Base-by-base conservation (phyloP, 805 yeast species). In the Nakazawaea laoshanensis region DNA sequence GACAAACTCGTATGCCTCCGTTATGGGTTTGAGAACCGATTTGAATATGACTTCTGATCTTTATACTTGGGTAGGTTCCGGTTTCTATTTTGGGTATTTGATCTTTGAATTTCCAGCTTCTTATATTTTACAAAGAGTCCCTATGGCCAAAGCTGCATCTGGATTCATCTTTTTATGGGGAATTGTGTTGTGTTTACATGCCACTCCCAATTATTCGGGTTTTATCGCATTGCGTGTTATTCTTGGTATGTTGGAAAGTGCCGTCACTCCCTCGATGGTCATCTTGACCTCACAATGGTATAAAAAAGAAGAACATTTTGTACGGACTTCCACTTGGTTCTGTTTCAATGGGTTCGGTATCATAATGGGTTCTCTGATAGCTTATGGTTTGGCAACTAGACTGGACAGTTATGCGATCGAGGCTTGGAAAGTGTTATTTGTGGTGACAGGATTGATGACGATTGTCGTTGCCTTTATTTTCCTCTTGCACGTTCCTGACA, bases 371-470 rank as follows among this genome's bases (percentile, higher is more conserved):
- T 61, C 63, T 24, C 60, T 64, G 7, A 63, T 74, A 35, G 73
- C 78, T 4, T 70, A 71, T 42, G 75, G 74, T n/a, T 46, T 73
- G 32, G 44, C 40, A 19, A 28, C 27, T 15, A 42, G 41, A 34
- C 41, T 32, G 13, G 46, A 42, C 77, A 30, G 54, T 10, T 70
- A 61, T 46, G 41, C 63, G n/a, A 53, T 74, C 5, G 63, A 56
- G 3, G 63, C 36, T 5, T 80, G 87, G 87, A 71, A 70, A 45
- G 53, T 71, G 7, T 52, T 76, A 8, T 79, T 70, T 47, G 53
- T 78, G 38, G 60, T 77, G 24, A 65, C 73, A 27, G 89, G 88
- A 16, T 52, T 62, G 8, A 60, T 71, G 44, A 75, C 84, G 4
- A 52, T 75, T 5, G 45, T 65, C 7, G 49, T 74, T 25, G 82